Evolutionary conservation across 305 asterid genomes (phyloP), one percentile per base, ranked within the genome.

Genomic region (Fraxinus ornus): DNA sequence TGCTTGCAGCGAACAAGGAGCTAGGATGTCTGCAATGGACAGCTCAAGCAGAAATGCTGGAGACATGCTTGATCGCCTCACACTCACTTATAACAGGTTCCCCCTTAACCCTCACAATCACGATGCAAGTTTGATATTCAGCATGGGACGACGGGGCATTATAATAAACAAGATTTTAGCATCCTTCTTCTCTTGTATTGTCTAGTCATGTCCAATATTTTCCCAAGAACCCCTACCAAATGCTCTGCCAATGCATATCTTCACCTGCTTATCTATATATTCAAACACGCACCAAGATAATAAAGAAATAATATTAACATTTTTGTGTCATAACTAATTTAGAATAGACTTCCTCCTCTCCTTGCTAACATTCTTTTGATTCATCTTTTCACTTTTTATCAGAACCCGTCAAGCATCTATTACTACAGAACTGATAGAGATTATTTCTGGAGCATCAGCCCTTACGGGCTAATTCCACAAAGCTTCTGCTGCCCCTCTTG

Each of bases 21-120:
- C 99, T 68, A 90, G 98, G 87, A 96, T 96, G 99, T 94, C 98
- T 86, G 98, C 99, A 10, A 96, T 96, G 99, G 99, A 96, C 82
- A 96, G 99, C 87, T 96, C 99, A 87, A 96, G 98, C 90, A 91
- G 98, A 86, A 96, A 96, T 84, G 99, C 98, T 32, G 98, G 99
- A 64, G 99, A 96, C 0, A 91, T 96, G 98, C 99, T 96, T 89
- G 99, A 96, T 86, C 97, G 97, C 33, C 98, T 96, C 88, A 94
- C 99, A 7, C 95, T 96, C 75, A 90, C 97, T 72, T 96, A 96
- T 86, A 96, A 94, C 97, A 96, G 98, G 99, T 94, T 82, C 76
- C 28, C 19, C 19, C 49, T 77, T 80, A 75, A 86, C 77, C 84
- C 78, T 78, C 33, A 13, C 57, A 47, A 75, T 52, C 76, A 47